Evolutionary conservation across 2,329 filamentous ascomycete genomes (phyloP), one percentile per base, ranked within the genome.

Genomic region (Botrytis aclada): DNA sequence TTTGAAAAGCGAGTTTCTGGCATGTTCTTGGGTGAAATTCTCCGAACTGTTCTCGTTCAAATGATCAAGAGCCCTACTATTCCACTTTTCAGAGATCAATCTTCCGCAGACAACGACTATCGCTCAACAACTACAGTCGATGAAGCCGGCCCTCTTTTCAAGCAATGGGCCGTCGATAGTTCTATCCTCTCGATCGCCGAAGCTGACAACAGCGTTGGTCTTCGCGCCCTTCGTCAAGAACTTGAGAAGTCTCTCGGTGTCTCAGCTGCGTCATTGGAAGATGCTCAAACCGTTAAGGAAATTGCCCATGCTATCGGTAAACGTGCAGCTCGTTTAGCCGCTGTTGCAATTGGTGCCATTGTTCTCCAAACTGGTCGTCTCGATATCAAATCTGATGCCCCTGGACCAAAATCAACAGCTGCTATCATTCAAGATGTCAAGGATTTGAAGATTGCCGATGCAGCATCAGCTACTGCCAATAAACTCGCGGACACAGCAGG

Each of bases 1-100:
- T 99, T 98, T 80, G 96, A 99, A 85, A 99, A 99, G 87, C 92
- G 95, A 65, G 92, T 99, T 25, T 97, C 94, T 0, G 96, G 96
- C 81, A 98, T 99, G 95, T 99, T 98, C 84, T 83, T 99, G 66
- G 96, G 96, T 71, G 96, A 99, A 82, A 95, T 98, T 75, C 87
- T 98, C 72, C 92, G 96, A 71, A 87, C 93, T 62, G 90, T 91
- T 25, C 84, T 98, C 34, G 82, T 96, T 69, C 86, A 89, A 73
- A 87, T 98, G 81, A 85, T 95, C 79, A 87, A 92, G 78, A 87
- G 93, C 77, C 85, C 90, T 41, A 82, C 86, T 1, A 84, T 92
- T 10, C 86, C 90, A 4, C 87, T 98, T 51, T 97, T 98, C 87
- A 88, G 87, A 78, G 92, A 95, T 78, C 87, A 88, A 72, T 90